Evolutionary conservation across 805 yeast genomes (phyloP).

Genomic region (Kuraishia hungarica): DNA sequence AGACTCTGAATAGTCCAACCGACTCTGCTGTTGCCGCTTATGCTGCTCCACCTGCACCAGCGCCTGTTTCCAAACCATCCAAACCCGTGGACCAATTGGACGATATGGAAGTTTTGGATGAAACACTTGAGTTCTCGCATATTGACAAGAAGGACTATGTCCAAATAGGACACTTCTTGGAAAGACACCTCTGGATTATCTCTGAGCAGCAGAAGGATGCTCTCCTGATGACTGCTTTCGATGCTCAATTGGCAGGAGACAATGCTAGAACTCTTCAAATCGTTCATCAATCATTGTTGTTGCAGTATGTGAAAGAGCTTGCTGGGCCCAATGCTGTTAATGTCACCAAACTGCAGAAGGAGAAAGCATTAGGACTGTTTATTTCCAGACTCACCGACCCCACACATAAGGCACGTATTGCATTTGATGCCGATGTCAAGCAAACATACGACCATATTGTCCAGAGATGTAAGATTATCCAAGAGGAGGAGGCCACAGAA

Average conservation of each 20-base stretch:
- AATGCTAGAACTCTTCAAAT: constrained; percentile 45
- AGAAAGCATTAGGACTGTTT: constrained; percentile 50
- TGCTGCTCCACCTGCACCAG: background rate
- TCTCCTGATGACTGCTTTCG: constrained; percentile 87
- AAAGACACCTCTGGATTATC: constrained; percentile 58
- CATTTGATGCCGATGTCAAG: constrained; percentile 66
- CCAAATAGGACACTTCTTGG: constrained; percentile 43
- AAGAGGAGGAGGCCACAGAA: constrained; percentile 25
- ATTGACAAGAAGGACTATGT: constrained; percentile 40
- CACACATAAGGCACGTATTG: constrained; percentile 53
- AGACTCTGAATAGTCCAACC: constrained; percentile 2
- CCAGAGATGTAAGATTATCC: constrained; percentile 61
- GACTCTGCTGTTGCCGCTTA: background rate
- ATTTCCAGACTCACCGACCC: constrained; percentile 51
- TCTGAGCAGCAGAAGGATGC: constrained; percentile 86
- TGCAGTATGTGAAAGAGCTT: constrained; percentile 48
- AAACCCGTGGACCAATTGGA: constrained; percentile 29
- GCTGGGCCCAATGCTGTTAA: constrained; percentile 11
- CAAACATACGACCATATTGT: constrained; percentile 71
- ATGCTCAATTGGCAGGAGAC: constrained; percentile 61
- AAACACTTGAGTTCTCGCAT: constrained; percentile 57
- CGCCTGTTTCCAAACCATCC: constrained; percentile 13
- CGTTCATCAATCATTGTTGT: constrained; percentile 71
- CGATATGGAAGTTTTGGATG: constrained; percentile 48
- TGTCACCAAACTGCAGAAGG: constrained; percentile 12